Percentiles rank a stretch among this genome's conserved stretches.
Conservation (phyloP, 306 rosid species). For the Cucurbita moschata region DNA sequence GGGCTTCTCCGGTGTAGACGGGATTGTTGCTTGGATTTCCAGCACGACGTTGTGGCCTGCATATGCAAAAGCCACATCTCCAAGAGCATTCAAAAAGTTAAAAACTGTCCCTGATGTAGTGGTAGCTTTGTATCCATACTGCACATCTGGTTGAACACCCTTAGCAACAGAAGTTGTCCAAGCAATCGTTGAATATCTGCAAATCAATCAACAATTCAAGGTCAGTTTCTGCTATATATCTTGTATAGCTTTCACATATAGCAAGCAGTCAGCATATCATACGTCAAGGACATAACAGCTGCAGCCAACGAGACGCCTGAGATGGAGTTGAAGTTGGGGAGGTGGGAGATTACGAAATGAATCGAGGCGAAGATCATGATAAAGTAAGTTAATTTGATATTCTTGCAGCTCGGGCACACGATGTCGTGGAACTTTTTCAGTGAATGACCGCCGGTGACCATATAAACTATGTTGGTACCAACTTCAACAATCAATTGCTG, state of each 20-base stretch:
- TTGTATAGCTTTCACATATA: no score
- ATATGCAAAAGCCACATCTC: slow-evolving; percentile 74
- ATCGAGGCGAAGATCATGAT: slow-evolving; percentile 50
- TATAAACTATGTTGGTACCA: slow-evolving; percentile 31
- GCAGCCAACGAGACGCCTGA: slow-evolving; percentile 35
- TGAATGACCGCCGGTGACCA: slow-evolving; percentile 50
- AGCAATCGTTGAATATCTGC: slow-evolving; percentile 85
- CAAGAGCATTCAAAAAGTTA: slow-evolving; percentile 58
- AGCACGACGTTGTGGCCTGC: slow-evolving; percentile 95
- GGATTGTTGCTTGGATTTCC: slow-evolving; percentile 93
- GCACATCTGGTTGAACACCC: slow-evolving; percentile 46
- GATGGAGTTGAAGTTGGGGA: slow-evolving; percentile 42
- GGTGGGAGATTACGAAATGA: slow-evolving; percentile 44
- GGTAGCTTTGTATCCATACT: slow-evolving; percentile 34
- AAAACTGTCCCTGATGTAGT: slow-evolving; percentile 38
- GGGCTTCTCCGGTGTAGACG: slow-evolving; percentile 80
- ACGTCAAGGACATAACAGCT: slow-evolving; percentile 45
- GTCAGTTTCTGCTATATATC: not conserved
- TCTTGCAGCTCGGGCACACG: slow-evolving; percentile 15
- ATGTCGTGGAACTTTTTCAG: slow-evolving; percentile 31
- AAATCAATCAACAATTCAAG: slow-evolving; percentile 1
- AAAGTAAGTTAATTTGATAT: slow-evolving; percentile 28
- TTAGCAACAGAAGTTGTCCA: slow-evolving; percentile 52
- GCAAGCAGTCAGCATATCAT: not conserved
- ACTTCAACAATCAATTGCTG: slow-evolving; percentile 42